phyloP scores from a whole-genome alignment of 805 yeast species.

The Yarrowia sp. region DNA sequence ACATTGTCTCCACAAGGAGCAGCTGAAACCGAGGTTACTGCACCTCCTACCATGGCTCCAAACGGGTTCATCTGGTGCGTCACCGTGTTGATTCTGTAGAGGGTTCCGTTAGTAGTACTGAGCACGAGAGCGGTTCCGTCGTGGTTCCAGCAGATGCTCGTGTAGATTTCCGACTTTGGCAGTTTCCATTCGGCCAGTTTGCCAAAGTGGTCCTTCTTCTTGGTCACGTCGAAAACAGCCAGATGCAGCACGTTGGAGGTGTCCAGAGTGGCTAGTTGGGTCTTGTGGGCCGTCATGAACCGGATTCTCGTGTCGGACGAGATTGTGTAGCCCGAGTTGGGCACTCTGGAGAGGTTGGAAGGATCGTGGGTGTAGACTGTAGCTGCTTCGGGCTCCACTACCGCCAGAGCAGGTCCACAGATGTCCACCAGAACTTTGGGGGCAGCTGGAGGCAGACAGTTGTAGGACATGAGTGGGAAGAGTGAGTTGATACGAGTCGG shows the following conservation, averaged over 20 bases:
- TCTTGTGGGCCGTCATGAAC: constrained; percentile 4
- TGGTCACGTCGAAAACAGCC: not conserved
- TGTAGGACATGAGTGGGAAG: constrained; percentile 23
- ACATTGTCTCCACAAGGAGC: constrained; percentile 27
- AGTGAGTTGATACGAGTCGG: no score
- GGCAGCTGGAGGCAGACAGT: constrained; percentile 18
- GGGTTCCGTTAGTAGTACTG: not conserved
- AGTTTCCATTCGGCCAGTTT: constrained; percentile 5
- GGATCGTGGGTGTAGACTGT: constrained; percentile 1
- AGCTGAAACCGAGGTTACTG: constrained; percentile 11
- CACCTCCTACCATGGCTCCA: constrained; percentile 8
- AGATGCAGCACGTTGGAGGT: not conserved
- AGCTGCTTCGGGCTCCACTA: not conserved
- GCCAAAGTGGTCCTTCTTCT: not conserved
- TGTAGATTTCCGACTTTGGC: not conserved
- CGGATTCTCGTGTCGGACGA: not conserved
- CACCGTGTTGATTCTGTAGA: not conserved
- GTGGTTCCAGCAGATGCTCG: constrained; percentile 14
- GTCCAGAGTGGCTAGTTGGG: constrained; percentile 9
- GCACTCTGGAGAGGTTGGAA: not conserved
- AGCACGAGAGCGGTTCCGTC: constrained; percentile 3
- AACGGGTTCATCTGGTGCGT: constrained; percentile 1
- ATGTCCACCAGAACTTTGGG: constrained; percentile 10
- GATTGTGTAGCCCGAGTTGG: not conserved
- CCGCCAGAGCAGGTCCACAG: constrained; percentile 17